These are phyloP conservation scores for Beauveria sp. DNA, from an alignment of 2,329 filamentous ascomycete species.

Conservation along the genomic window DNA sequence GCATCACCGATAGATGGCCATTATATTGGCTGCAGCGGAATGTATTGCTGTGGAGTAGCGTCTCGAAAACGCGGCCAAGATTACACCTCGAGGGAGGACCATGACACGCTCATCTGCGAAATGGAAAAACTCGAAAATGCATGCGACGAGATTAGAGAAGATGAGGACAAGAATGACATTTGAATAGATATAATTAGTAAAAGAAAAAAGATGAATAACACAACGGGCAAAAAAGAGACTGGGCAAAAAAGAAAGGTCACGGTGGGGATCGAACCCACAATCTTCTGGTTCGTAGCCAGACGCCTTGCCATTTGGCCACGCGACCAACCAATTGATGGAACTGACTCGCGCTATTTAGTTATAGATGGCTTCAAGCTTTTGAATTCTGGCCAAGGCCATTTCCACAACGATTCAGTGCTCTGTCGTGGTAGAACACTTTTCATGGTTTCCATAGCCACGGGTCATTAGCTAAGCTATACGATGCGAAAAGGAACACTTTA, in stretches of 20 bases:
- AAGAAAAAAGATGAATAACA: neutral
- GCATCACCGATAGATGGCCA: neutral
- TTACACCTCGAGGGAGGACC: neutral
- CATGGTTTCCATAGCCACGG: no score
- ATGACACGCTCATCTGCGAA: no score
- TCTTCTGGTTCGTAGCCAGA: constrained; percentile 13
- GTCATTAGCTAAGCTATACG: no score
- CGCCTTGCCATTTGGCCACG: constrained; percentile 13
- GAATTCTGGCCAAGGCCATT: no score
- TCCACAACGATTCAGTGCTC: no score
- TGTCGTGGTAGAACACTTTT: no score
- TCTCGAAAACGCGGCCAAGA: neutral
- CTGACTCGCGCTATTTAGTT: neutral
- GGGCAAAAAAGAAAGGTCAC: constrained; percentile 6
- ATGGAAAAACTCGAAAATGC: no score
- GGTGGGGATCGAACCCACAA: constrained; percentile 13
- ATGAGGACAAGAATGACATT: neutral
- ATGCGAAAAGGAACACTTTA: no score
- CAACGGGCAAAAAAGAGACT: no score
- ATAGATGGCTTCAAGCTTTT: neutral
- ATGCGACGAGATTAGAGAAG: neutral
- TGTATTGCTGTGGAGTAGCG: constrained; percentile 7
- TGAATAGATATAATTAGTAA: no score
- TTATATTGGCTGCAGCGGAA: constrained; percentile 1
- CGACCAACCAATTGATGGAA: neutral